A percentile compares a stretch with the other conserved stretches of the same genome.
phyloP scores from a whole-genome alignment of 768 basidiomycete genomes.

The Pisolithus marmoratus region DNA sequence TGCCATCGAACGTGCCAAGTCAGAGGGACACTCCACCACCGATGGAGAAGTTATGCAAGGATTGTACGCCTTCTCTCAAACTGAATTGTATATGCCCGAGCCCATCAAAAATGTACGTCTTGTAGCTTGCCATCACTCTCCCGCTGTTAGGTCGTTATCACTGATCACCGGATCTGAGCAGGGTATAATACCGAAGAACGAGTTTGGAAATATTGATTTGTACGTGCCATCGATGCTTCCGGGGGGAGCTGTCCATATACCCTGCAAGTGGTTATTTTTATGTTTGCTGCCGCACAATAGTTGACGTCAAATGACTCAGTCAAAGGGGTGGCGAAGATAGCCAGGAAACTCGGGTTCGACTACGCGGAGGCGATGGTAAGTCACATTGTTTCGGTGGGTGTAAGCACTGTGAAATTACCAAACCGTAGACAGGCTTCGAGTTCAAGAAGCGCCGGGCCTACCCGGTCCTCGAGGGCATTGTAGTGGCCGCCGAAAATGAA shows the following conservation, averaged over 20 bases:
- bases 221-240: slow-evolving; percentile 96
- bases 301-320: slow-evolving; percentile 34
- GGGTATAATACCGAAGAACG: slow-evolving; percentile 93
- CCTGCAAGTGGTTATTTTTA: slow-evolving; percentile 56
- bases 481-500: slow-evolving; percentile 80
- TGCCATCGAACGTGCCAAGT: slow-evolving; percentile 37
- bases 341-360: slow-evolving; percentile 80
- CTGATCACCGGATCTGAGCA: slow-evolving; percentile 27
- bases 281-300: slow-evolving; percentile 8
- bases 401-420: slow-evolving; percentile 1
- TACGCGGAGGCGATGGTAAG: slow-evolving; percentile 94
- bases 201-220: slow-evolving; percentile 95
- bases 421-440: slow-evolving; percentile 82
- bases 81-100: slow-evolving; percentile 70
- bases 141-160: slow-evolving; percentile 4
- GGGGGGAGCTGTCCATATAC: slow-evolving; percentile 76
- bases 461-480: slow-evolving; percentile 81
- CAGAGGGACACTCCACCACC: slow-evolving; percentile 31
- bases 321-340: slow-evolving; percentile 86
- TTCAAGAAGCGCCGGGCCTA: slow-evolving; percentile 89
- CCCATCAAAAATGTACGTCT: slow-evolving; percentile 77
- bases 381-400: slow-evolving; percentile 17
- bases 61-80: slow-evolving; percentile 80
- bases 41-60: slow-evolving; percentile 75
- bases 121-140: slow-evolving; percentile 4